Conservation (phyloP, 345 rosid genomes). For the Brassica napus region DNA sequence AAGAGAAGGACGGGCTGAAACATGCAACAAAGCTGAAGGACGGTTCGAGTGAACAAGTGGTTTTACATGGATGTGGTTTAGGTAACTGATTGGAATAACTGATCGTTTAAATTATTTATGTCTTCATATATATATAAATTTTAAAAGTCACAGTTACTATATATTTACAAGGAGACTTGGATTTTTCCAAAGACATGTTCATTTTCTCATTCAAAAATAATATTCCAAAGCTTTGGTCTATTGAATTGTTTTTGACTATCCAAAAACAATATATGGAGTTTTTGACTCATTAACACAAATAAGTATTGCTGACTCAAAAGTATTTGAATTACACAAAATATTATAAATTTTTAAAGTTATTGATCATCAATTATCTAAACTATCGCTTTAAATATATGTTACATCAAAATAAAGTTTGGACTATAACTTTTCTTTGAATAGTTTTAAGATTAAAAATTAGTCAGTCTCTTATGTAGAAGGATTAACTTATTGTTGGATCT, state of each 20-base stretch:
- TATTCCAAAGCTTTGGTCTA: too few species aligned
- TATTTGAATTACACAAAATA: background rate
- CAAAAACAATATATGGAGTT: too few species aligned
- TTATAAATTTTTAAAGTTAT: background rate
- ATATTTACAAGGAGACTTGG: background rate
- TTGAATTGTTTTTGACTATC: too few species aligned
- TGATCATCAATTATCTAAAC: background rate
- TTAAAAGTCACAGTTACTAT: background rate
- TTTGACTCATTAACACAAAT: too few species aligned
- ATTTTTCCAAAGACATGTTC: background rate
- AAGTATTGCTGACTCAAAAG: background rate
- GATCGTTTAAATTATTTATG: background rate
- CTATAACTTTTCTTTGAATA: background rate
- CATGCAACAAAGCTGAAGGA: conserved; percentile 72
- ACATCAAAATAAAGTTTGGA: background rate
- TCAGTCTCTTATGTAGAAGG: background rate
- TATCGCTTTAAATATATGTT: background rate
- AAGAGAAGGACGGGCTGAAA: conserved; percentile 66
- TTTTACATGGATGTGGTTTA: background rate
- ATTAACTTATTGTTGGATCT: too few species aligned
- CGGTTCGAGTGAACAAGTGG: conserved; percentile 38
- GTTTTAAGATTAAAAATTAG: too few species aligned
- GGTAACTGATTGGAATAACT: background rate
- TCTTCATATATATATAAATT: background rate
- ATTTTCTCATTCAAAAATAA: too few species aligned